Evolutionary conservation across 805 yeast species (phyloP), one percentile per base, ranked within the genome.

Genomic region (Hanseniaspora pseudoguilliermondii): DNA sequence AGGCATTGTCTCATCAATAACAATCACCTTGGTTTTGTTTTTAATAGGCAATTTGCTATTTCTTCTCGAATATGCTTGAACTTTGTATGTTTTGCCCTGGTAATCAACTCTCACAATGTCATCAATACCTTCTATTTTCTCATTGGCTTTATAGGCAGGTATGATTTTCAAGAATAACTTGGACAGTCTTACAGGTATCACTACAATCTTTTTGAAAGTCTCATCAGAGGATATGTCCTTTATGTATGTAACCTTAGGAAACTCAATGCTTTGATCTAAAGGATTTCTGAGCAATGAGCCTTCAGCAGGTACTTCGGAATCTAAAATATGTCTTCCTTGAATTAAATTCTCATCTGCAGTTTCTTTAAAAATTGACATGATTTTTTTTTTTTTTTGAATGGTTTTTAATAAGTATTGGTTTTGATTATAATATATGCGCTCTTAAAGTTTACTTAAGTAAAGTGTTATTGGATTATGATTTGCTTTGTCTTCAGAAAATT

Each of bases 1-100:
- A 11, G 58, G 58, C n/a, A 55, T 38, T 15, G 54, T 16, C 27
- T 55, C 55, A 36, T 55, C 52, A 8, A 55, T 27, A 3, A 55
- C 35, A 11, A 53, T n/a, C 7, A 53, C 25, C 20, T 46, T 53
- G 13, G 56, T 53, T 32, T 47, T 39, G 18, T 46, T 47, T 46
- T 46, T 46, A 20, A 47, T 39, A 6, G 56, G 56, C 9, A 47
- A 5, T 27, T 39, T 38, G 23, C 47, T n/a, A 32, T 53, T 53
- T 21, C 23, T 53, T 11, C 29, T 53, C 2, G 56, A 53, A 16
- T 29, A 53, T 29, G 50, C 27, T 38, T 44, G 46, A 15, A 51
- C 20, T n/a, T 15, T 35, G 32, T 51, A 41, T 25, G 25, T 20
- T 27, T 43, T 44, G 11, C 21, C 41, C 3, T 35, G 29, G 29